Conservation (phyloP, 2,329 filamentous ascomycete species). For the Colletotrichum euphorbiae region DNA sequence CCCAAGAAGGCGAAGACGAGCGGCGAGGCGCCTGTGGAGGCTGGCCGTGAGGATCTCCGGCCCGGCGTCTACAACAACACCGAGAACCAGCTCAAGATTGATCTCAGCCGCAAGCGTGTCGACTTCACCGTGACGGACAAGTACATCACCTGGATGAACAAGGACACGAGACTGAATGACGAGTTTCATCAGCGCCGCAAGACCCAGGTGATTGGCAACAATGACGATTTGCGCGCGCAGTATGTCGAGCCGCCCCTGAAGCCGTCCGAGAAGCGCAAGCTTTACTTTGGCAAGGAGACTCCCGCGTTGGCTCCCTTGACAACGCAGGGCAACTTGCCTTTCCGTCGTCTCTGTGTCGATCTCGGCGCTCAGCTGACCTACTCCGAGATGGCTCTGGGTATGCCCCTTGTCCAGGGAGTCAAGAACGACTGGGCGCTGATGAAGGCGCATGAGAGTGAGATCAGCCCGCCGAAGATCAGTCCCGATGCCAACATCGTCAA, state of each 20-base stretch:
- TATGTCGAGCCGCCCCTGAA: conserved; percentile 89
- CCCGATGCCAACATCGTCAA: conserved; percentile 69
- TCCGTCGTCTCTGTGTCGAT: conserved; percentile 88
- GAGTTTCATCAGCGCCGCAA: conserved; percentile 54
- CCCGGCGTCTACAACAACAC: conserved; percentile 83
- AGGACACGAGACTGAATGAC: conserved; percentile 60
- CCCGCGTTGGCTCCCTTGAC: conserved; percentile 94
- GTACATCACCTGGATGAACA: conserved; percentile 82
- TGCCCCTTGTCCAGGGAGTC: conserved; percentile 89
- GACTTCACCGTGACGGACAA: conserved; percentile 78
- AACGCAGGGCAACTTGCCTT: conserved; percentile 96
- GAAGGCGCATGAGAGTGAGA: conserved; percentile 90
- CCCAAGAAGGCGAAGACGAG: conserved; percentile 53
- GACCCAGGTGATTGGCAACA: conserved; percentile 57
- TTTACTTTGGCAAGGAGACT: conserved; percentile 96
- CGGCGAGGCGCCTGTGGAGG: conserved; percentile 51
- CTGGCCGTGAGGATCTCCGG: conserved; percentile 60
- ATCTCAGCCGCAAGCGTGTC: conserved; percentile 78
- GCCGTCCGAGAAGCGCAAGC: conserved; percentile 90
- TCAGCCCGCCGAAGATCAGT: conserved; percentile 75
- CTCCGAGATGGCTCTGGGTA: conserved; percentile 96
- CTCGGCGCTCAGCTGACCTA: conserved; percentile 94
- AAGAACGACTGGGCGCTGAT: conserved; percentile 95
- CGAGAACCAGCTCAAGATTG: conserved; percentile 75
- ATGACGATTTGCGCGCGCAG: conserved; percentile 79